Conservation (phyloP, 306 rosid genomes). For the Echinosophora koreensis region DNA sequence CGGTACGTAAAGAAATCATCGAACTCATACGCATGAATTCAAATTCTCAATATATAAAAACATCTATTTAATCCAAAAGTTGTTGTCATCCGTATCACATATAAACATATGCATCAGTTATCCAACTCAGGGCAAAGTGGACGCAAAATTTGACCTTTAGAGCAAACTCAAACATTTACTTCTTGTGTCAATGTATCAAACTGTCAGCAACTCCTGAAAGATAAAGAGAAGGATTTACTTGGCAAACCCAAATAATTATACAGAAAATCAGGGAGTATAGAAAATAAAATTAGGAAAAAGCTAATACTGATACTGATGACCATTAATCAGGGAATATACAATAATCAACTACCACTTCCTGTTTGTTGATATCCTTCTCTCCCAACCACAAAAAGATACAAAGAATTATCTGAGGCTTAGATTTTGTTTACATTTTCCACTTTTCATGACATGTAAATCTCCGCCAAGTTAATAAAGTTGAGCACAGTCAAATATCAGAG, state of each 20-base stretch:
- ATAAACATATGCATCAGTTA: slow-evolving; percentile 39
- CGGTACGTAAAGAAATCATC: slow-evolving; percentile 3
- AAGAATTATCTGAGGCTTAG: background rate
- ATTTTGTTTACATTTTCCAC: background rate
- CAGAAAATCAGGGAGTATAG: slow-evolving; percentile 21
- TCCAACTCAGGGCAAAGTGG: slow-evolving; percentile 34
- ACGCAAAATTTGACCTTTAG: slow-evolving; percentile 45
- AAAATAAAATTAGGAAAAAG: slow-evolving; percentile 4
- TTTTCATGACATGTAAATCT: background rate
- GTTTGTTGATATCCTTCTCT: slow-evolving; percentile 26
- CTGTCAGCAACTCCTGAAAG: slow-evolving; percentile 93
- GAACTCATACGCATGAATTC: slow-evolving; percentile 37
- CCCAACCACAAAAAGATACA: background rate
- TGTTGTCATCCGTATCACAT: slow-evolving; percentile 32
- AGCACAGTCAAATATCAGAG: background rate
- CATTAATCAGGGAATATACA: background rate
- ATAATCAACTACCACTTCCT: slow-evolving; percentile 5
- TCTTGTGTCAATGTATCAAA: slow-evolving; percentile 53
- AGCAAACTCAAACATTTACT: slow-evolving; percentile 54
- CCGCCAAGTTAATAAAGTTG: background rate
- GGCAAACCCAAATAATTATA: slow-evolving; percentile 28
- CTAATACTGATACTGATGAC: slow-evolving; percentile 16
- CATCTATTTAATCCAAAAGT: slow-evolving; percentile 31
- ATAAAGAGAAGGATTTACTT: slow-evolving; percentile 30
- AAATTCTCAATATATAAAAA: slow-evolving; percentile 35